A percentile compares a stretch with the other conserved stretches of the same genome.
phyloP scores from a whole-genome alignment of 192 early-diverging fungal genomes.

The Helicostylum pulchrum region DNA sequence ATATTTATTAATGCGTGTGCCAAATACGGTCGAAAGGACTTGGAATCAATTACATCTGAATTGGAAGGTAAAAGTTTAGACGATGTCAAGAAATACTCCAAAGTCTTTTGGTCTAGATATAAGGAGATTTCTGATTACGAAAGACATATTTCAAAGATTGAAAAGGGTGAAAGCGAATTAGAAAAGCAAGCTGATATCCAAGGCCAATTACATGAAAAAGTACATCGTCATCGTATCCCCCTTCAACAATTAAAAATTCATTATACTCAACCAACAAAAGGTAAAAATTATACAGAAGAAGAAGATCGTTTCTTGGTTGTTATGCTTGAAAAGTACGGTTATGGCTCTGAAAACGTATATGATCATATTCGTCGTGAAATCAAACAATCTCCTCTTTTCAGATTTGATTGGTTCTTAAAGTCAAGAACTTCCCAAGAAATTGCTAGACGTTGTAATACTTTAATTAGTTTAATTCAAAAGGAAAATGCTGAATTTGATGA shows the following conservation, averaged over 20 bases:
- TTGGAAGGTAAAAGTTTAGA: constrained; percentile 88
- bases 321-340: constrained; percentile 81
- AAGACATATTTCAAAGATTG: constrained; percentile 79
- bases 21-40: constrained; percentile 73
- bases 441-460: constrained; percentile 77
- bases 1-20: constrained; percentile 84
- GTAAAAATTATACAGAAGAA: constrained; percentile 91
- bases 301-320: constrained; percentile 97
- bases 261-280: constrained; percentile 82
- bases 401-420: constrained; percentile 99
- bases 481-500: constrained; percentile 49
- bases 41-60: constrained; percentile 76
- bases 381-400: constrained; percentile 75
- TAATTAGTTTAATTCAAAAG: constrained; percentile 66
- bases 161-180: constrained; percentile 84
- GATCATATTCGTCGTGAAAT: constrained; percentile 89
- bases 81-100: constrained; percentile 82
- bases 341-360: constrained; percentile 89
- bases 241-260: constrained; percentile 86
- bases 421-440: constrained; percentile 86
- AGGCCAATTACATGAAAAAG: constrained; percentile 73
- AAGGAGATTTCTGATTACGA: constrained; percentile 89
- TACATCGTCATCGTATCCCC: constrained; percentile 71
- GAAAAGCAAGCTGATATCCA: constrained; percentile 79
- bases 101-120: constrained; percentile 87